Evolutionary conservation across 2,329 filamentous ascomycete genomes (phyloP), one percentile per base, ranked within the genome.

Genomic region (Xylariales sp.): DNA sequence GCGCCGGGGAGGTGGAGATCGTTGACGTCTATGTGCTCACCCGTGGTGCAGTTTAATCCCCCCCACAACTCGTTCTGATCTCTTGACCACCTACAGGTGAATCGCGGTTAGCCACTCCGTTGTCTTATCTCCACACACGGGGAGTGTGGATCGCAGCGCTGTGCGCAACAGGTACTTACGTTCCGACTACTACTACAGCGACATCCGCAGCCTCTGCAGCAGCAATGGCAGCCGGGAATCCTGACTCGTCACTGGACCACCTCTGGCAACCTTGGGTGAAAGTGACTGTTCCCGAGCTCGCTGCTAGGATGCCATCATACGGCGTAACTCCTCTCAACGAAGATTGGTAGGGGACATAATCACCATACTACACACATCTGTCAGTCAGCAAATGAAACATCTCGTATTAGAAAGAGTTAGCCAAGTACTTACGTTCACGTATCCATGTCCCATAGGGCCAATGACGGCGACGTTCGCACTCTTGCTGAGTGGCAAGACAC

Each of bases 11-110:
- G 76, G 40, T 77, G 72, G 14, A 88, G 70, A 36, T 67, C 68
- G 40, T 74, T 63, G 1, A 79, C 67, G 48, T 88, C 84, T 33
- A 88, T 77, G 51, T 87, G 82, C 53, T 88, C 84, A 35, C 83
- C 84, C 0, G 83, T 88, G 1, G 83, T 88, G 19, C 82, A 83
- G 47, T 88, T 88, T 3, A 86, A 56, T 0, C 80, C 79, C 40
- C 64, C 58, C 84, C 83, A 88, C 4, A 88, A 74, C 56, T 88
- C 76, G 37, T 70, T 65, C 53, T 88, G 83, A 51, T 89, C 85
- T 33, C 83, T 74, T 18, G 77, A 80, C 85, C 83, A 88, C 7
- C 35, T 38, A 17, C 13, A 8, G 6, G 5, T 13, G 17, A 28
- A 15, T 12, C n/a, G n/a, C n/a, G n/a, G n/a, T n/a, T n/a, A n/a